Conservation (phyloP, 306 rosid genomes). For the Malus sieversii region DNA sequence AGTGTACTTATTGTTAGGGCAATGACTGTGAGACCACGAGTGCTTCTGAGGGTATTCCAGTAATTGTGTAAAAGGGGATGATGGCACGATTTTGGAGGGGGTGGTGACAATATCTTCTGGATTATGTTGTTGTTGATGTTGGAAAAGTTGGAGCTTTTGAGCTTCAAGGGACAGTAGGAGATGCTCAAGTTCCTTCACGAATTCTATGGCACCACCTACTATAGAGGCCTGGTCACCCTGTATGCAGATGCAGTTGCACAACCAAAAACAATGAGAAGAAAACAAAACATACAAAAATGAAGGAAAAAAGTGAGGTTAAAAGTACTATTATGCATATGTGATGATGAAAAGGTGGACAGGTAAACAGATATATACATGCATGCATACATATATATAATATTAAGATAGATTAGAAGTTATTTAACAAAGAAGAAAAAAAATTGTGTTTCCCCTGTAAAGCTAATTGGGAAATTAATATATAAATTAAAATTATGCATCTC, state of each 20-base stretch:
- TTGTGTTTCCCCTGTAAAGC: no score
- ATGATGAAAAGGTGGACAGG: no score
- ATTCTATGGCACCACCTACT: slow-evolving; percentile 92
- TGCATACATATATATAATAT: no score
- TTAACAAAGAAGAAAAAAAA: no score
- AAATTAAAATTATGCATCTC: no score
- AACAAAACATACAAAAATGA: neutral
- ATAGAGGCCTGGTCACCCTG: slow-evolving; percentile 97
- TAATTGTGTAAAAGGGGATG: slow-evolving; percentile 43
- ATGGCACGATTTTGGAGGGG: slow-evolving; percentile 15
- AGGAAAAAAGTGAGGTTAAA: neutral
- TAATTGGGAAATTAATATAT: no score
- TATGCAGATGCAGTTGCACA: neutral
- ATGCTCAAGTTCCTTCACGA: slow-evolving; percentile 82
- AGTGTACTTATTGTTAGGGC: slow-evolving; percentile 53
- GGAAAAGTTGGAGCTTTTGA: slow-evolving; percentile 52
- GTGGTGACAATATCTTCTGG: slow-evolving; percentile 2
- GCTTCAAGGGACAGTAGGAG: slow-evolving; percentile 67
- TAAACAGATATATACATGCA: no score
- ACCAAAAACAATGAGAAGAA: neutral
- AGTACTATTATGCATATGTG: no score
- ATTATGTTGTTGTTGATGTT: neutral
- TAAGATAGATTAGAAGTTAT: no score
- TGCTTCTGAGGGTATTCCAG: slow-evolving; percentile 31
- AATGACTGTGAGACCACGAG: slow-evolving; percentile 38